Base-by-base conservation (phyloP, 495 filamentous ascomycete species). In the Penicillium dipodomyicola region DNA sequence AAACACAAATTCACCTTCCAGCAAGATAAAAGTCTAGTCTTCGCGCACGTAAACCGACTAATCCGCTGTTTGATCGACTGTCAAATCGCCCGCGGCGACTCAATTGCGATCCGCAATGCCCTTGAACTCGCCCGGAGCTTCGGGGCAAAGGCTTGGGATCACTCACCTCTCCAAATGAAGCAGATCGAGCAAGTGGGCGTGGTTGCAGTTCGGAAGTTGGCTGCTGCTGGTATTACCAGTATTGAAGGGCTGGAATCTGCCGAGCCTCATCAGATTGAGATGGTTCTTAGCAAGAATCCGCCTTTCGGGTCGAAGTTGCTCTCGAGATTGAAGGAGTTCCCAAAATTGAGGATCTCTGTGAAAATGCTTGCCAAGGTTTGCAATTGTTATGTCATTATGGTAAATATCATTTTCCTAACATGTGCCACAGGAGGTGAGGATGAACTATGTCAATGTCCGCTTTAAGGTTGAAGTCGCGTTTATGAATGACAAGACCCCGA, bases 31-130 rank as follows among this genome's bases (percentile, higher is more conserved):
- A 71, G 45, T 17, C 62, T 84, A 9, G 80, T 97, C 23, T 91
- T 97, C 61, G 81, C 87, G 22, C 82, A 89, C 50, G 74, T 89
- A 6, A 84, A 86, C 59, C 83, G 92, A 7, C 70, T 97, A 0
- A 81, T 93, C 17, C 84, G 90, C 8, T 96, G 92, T 60, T 80
- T 96, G 9, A 82, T 96, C 46, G 94, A 97, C 68, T 96, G 92
- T 61, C 84, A 90, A 61, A 80, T 88, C 9, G 59, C 77, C 20
- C 79, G 86, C 6, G 73, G 82, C 8, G 91, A 96, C 63, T 84
- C 89, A 0, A 63, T 87, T 4, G 74, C 84, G 10, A 80, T 82
- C 10, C 80, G 81, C 45, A 87, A 86, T 57, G 88, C 90, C 11
- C 76, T 97, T 15, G 90, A 95, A 64, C 79, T 97, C 19, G 80